Base-by-base conservation (phyloP, 768 basidiomycete genomes). In the Podaxis sp. region DNA sequence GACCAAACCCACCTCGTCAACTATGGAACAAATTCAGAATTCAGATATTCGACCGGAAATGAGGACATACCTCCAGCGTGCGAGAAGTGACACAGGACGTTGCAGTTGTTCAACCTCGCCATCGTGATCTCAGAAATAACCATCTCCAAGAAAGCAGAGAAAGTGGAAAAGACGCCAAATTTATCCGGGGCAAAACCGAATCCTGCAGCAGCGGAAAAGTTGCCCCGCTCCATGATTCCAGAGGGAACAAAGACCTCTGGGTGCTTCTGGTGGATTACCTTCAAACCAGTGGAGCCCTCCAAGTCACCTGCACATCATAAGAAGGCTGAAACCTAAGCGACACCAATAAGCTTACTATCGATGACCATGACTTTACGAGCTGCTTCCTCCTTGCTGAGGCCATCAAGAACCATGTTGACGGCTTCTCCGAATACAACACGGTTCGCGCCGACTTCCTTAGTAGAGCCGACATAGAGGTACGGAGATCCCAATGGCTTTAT, bases 81-180 rank as follows among this genome's bases (percentile, higher is more conserved):
- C 24, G 92, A 94, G 78, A 94, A 95, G 76, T 95, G 93, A 69
- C 82, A 88, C 24, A 95, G 83, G 8, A 95, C 87, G 70, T 95
- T 95, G 80, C 90, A 91, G 68, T 90, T 82, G 74, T 95, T 95
- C 72, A 95, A 74, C 58, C 93, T 85, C n/a, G 93, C 93, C 93
- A 95, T 95, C 11, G 93, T 95, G 56, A 94, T 77, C 74, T 95
- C 93, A 4, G 91, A 93, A 58, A 95, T 74, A 54, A 91, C 80
- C 93, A 95, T 95, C 82, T 95, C 93, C 62, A 93, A 80, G 82
- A 95, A 95, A 3, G 93, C 93, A 54, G 90, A 91, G 78, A 95
- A 95, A 3, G 93, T 95, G 26, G 91, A 92, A 78, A 93, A 93
- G 60, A 93, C 90, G 64, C 93, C 93, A 64, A 89, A 90, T 74